Percentiles rank a stretch among this genome's conserved stretches.
Evolutionary conservation across 78 protist genomes (phyloP).

Genomic region (Thecamonas trahens): DNA sequence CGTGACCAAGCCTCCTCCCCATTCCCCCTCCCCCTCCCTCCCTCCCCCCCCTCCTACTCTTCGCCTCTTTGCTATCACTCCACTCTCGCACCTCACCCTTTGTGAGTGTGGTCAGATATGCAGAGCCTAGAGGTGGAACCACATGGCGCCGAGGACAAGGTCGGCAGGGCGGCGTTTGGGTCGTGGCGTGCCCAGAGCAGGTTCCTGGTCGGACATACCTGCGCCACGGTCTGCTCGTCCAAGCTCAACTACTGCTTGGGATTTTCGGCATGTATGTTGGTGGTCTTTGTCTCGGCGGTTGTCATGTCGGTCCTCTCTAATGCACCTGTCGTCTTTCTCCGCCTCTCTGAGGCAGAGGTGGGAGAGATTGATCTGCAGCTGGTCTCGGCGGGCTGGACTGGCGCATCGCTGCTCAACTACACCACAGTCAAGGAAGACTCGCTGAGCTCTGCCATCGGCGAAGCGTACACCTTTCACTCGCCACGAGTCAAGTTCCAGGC

Average conservation of each 20-base stretch:
- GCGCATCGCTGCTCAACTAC: slow-evolving; percentile 2
- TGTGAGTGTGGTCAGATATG: no score
- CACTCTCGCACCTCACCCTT: no score
- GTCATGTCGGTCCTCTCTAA: slow-evolving; percentile 46
- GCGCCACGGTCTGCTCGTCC: background rate
- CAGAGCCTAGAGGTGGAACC: no score
- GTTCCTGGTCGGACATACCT: background rate
- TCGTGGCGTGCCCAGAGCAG: no score
- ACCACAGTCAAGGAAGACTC: background rate
- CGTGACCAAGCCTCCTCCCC: no score
- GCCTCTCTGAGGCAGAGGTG: slow-evolving; percentile 27
- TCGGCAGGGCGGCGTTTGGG: no score
- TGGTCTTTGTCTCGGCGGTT: slow-evolving; percentile 41
- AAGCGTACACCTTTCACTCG: no score
- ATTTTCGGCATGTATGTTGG: slow-evolving; percentile 47
- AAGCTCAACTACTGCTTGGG: slow-evolving; percentile 34
- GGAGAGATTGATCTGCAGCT: slow-evolving; percentile 26
- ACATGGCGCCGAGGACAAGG: no score
- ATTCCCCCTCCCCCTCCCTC: no score
- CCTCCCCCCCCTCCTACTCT: no score
- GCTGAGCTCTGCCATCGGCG: background rate
- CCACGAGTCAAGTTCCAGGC: no score
- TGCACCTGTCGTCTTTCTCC: slow-evolving; percentile 53
- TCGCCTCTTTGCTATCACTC: no score
- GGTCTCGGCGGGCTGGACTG: slow-evolving; percentile 5